These are phyloP conservation scores for Lasiosphaeriaceae sp. DNA, from an alignment of 495 filamentous ascomycete genomes.

Conservation along the genomic window DNA sequence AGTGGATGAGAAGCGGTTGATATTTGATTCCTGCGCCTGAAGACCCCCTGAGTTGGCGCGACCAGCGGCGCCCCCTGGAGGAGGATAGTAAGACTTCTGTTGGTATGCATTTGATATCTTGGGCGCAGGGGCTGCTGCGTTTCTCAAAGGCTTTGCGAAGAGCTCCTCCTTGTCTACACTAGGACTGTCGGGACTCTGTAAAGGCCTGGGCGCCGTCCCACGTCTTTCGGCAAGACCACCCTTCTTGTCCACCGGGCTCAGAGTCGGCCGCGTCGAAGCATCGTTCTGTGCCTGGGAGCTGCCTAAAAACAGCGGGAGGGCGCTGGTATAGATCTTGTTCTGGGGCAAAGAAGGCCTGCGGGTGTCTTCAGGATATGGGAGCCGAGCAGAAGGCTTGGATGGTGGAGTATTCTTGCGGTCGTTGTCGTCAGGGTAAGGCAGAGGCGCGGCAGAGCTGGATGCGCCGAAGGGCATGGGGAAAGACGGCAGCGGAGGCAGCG, in stretches of 20 bases:
- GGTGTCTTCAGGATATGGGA: slow-evolving; percentile 45
- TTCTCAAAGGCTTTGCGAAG: slow-evolving; percentile 54
- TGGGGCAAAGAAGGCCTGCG: slow-evolving; percentile 27
- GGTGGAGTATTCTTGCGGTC: slow-evolving; percentile 37
- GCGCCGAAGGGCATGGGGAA: slow-evolving; percentile 60
- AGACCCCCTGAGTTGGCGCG: slow-evolving; percentile 15
- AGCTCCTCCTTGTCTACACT: slow-evolving; percentile 67
- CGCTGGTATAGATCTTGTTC: slow-evolving; percentile 32
- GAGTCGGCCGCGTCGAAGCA: slow-evolving; percentile 37
- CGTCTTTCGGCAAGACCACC: slow-evolving; percentile 63
- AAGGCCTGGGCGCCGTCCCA: slow-evolving; percentile 68
- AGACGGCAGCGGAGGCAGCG: slow-evolving; percentile 37
- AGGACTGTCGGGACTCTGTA: slow-evolving; percentile 67
- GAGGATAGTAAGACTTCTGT: slow-evolving; percentile 47
- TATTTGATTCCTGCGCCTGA: slow-evolving; percentile 37
- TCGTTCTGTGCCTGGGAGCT: slow-evolving; percentile 33
- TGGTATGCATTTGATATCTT: slow-evolving; percentile 45
- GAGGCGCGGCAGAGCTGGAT: slow-evolving; percentile 59
- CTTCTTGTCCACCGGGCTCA: slow-evolving; percentile 49
- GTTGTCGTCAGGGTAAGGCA: slow-evolving; percentile 77
- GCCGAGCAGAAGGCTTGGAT: slow-evolving; percentile 34
- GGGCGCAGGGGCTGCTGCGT: slow-evolving; percentile 26
- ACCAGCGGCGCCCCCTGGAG: slow-evolving; percentile 31
- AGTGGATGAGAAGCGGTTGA: slow-evolving; percentile 80
- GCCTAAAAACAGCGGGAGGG: slow-evolving; percentile 16